Percentiles rank a stretch among this genome's conserved stretches.
Conservation (phyloP, 805 yeast species). For the Maudiozyma saulgeensis region DNA sequence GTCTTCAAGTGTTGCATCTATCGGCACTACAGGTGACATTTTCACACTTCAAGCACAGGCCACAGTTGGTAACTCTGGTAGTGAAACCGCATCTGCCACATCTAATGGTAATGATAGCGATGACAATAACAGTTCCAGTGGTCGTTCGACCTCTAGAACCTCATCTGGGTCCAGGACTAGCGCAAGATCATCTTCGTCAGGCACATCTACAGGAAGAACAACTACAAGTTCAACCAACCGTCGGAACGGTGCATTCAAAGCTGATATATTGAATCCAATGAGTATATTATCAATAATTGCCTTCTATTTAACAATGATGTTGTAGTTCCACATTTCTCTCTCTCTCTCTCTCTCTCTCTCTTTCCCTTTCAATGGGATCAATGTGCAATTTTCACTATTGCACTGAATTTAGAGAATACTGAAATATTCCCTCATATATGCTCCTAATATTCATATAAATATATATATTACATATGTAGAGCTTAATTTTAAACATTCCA, state of each 20-base stretch:
- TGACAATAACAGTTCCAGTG: background rate
- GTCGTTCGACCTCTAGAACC: background rate
- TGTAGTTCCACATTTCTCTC: background rate
- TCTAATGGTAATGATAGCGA: background rate
- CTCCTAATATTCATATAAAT: too few relatives aligned
- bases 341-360: background rate
- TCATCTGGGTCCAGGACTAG: background rate
- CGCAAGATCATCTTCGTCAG: background rate
- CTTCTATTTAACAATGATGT: background rate
- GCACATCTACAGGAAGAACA: background rate
- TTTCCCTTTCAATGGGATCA: background rate
- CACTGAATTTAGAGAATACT: too few relatives aligned
- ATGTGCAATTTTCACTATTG: too few relatives aligned
- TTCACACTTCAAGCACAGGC: conserved; percentile 9
- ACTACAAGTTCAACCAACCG: background rate
- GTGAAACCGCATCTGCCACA: background rate
- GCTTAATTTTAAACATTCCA: too few relatives aligned
- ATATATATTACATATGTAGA: too few relatives aligned
- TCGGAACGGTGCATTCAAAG: background rate
- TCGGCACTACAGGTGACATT: conserved; percentile 23
- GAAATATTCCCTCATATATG: too few relatives aligned
- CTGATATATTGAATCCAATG: background rate
- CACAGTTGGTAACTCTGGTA: background rate
- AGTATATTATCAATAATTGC: background rate
- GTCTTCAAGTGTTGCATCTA: conserved; percentile 16